Evolutionary conservation across 768 basidiomycete species (phyloP).

Genomic region (Rhizopogon vulgaris): DNA sequence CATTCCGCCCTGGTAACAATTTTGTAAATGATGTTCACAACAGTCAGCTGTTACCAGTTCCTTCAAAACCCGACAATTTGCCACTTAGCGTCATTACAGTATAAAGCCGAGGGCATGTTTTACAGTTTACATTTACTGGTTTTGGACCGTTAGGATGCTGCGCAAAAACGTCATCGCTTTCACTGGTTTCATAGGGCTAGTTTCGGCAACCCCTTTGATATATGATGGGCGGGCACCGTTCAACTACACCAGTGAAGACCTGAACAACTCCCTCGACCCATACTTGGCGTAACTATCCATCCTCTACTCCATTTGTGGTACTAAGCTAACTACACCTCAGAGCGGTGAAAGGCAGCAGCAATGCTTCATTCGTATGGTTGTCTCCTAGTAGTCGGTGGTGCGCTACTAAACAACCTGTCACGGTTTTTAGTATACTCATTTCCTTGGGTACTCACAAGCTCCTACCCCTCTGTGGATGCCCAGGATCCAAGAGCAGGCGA

Average conservation of each 20-base stretch:
- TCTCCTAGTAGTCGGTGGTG: background rate
- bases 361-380: conserved; percentile 43
- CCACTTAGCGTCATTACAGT: background rate
- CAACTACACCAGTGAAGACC: conserved; percentile 33
- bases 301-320: background rate
- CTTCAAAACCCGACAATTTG: background rate
- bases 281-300: conserved; percentile 44
- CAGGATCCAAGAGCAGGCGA: conserved; percentile 37
- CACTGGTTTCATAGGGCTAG: conserved; percentile 2
- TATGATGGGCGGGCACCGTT: conserved; percentile 51
- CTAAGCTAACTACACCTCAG: conserved; percentile 22
- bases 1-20: background rate
- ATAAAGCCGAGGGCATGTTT: background rate
- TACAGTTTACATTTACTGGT: background rate
- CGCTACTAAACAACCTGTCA: background rate
- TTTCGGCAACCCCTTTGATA: conserved; percentile 29
- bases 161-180: background rate
- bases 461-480: conserved; percentile 49
- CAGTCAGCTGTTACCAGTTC: background rate
- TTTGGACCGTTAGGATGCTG: background rate
- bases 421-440: conserved; percentile 34
- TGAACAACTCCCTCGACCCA: conserved; percentile 44
- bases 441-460: conserved; percentile 30
- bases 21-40: background rate
- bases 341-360: conserved; percentile 46